Percentiles rank a stretch among this genome's conserved stretches.
phyloP scores from a whole-genome alignment of 495 filamentous ascomycete species.

The Talaromyces wortmannii region DNA sequence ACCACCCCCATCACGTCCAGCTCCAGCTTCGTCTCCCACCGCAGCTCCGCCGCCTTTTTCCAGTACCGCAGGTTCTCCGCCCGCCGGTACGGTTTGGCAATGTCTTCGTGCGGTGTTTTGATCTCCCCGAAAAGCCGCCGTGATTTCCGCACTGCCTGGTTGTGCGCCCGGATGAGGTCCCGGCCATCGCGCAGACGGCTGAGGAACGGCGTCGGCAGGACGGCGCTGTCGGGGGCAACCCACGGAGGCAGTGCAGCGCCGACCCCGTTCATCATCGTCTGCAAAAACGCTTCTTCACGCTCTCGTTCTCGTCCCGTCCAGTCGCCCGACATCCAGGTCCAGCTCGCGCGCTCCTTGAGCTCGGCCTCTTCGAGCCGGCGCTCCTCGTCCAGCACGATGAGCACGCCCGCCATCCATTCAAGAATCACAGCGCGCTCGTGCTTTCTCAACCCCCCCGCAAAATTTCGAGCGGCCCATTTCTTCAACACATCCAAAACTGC shows the following conservation, averaged over 20 bases:
- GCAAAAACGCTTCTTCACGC: slow-evolving; percentile 79
- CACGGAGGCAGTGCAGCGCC: slow-evolving; percentile 58
- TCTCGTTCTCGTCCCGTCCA: slow-evolving; percentile 74
- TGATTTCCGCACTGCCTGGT: slow-evolving; percentile 77
- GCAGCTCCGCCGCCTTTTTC: slow-evolving; percentile 90
- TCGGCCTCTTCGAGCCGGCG: slow-evolving; percentile 70
- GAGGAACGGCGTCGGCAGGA: slow-evolving; percentile 71
- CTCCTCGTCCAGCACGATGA: slow-evolving; percentile 66
- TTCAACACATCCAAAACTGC: slow-evolving; percentile 84
- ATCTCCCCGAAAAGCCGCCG: slow-evolving; percentile 87
- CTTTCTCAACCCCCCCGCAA: slow-evolving; percentile 70
- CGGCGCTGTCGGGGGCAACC: slow-evolving; percentile 45
- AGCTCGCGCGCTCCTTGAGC: slow-evolving; percentile 58
- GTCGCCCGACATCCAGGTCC: slow-evolving; percentile 71
- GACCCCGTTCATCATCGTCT: slow-evolving; percentile 44
- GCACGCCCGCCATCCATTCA: slow-evolving; percentile 70
- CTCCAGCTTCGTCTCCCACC: slow-evolving; percentile 84
- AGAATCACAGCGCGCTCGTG: slow-evolving; percentile 68
- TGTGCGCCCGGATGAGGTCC: slow-evolving; percentile 79
- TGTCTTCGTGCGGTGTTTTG: slow-evolving; percentile 78
- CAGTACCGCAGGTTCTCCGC: slow-evolving; percentile 93
- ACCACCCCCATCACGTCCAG: slow-evolving; percentile 85
- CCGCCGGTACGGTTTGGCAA: slow-evolving; percentile 85
- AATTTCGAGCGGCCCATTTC: slow-evolving; percentile 80
- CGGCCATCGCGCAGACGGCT: slow-evolving; percentile 68